Base-by-base conservation (phyloP, 306 rosid species). In the Morella rubra region DNA sequence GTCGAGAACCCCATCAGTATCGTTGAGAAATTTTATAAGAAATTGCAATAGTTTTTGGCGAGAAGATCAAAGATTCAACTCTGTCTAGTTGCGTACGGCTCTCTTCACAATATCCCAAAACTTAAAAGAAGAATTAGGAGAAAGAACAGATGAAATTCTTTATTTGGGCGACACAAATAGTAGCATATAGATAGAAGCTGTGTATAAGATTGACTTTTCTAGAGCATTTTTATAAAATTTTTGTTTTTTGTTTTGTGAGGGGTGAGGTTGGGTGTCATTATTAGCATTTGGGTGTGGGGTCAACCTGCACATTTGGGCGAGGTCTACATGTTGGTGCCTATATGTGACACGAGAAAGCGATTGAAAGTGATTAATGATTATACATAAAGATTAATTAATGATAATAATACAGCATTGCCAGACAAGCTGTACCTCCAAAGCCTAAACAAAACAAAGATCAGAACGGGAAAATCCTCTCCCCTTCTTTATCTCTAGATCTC, bases 321-420 rank as follows among this genome's bases (percentile, higher is more conserved):
- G 89, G 90, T 82, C 91, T 84, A 83, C 87, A 87, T 91, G 93
- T 86, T 89, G 80, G 90, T 71, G 81, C 85, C 77, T 80, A 72
- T 79, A 72, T 81, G 77, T 27, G 88, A 87, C 93, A 89, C 32
- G 68, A 81, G 74, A 84, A 76, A 84, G 90, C 78, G 79, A 84
- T 47, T 61, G 64, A 78, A 87, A 87, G 88, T 78, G 73, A 71
- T 69, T 72, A 79, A 65, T 16, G 80, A 78, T 77, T 75, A 72
- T 55, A 72, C 74, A 71, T 62, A 75, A n/a, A 18, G 70, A 76
- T 73, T 87, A 76, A 54, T 80, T 77, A 82, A 80, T 84, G 66
- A 82, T 53, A 80, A 79, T 47, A 58, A 79, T 80, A 83, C 84
- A 62, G 78, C 87, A 82, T 77, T 82, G 86, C 85, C 84, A 74